Percentiles rank a stretch among this genome's conserved stretches.
Evolutionary conservation across 148 eudicot genomes (phyloP).

Genomic region (Beta vulgaris): DNA sequence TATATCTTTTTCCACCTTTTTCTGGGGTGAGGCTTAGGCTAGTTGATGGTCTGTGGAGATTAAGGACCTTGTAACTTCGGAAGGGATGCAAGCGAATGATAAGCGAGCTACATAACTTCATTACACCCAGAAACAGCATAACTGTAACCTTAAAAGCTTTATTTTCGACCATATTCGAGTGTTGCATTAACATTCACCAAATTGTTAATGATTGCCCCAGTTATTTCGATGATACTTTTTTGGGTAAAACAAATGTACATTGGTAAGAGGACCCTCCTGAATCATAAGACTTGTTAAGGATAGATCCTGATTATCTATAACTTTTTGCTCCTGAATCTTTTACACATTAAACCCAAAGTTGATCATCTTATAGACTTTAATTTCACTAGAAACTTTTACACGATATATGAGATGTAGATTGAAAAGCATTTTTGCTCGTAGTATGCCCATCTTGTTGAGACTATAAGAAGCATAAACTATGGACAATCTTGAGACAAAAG

Average conservation of each 20-base stretch:
- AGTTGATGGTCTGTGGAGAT: neutral
- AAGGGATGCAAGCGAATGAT: neutral
- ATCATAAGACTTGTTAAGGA: neutral
- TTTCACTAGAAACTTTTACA: neutral
- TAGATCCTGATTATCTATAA: neutral
- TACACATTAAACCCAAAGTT: neutral
- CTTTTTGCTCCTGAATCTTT: neutral
- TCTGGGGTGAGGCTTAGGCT: neutral
- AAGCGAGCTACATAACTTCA: too few relatives aligned
- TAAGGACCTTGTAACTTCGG: neutral
- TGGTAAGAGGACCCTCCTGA: too few relatives aligned
- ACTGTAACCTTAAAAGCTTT: too few relatives aligned
- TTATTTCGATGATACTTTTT: too few relatives aligned
- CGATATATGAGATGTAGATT: too few relatives aligned
- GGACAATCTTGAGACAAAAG: too few relatives aligned
- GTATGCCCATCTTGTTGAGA: too few relatives aligned
- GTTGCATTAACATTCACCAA: neutral
- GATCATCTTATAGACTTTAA: neutral
- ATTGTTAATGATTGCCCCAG: neutral
- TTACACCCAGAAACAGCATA: too few relatives aligned
- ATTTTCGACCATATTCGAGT: too few relatives aligned
- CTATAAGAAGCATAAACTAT: too few relatives aligned
- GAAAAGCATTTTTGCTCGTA: too few relatives aligned
- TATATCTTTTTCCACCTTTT: neutral
- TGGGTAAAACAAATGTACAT: too few relatives aligned